Conservation (phyloP, 2,329 filamentous ascomycete species). For the Magnaporthiopsis rhizophila region DNA sequence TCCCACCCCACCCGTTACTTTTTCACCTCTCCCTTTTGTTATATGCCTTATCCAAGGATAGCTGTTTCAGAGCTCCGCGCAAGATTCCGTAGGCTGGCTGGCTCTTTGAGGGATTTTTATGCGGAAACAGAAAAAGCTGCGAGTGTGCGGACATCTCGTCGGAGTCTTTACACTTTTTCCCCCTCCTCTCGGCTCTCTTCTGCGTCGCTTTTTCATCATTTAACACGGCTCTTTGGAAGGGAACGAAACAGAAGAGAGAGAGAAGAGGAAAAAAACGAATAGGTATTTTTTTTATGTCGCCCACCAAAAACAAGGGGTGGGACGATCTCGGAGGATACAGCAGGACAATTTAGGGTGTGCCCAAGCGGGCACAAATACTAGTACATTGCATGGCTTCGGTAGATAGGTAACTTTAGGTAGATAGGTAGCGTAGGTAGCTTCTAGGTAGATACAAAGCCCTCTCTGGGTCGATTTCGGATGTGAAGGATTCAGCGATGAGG, state of each 20-base stretch:
- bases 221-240: neutral
- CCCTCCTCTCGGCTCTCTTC: neutral
- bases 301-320: too few relatives aligned
- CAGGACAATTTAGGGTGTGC: neutral
- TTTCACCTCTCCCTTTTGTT: neutral
- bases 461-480: neutral
- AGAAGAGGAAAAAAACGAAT: too few relatives aligned
- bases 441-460: neutral
- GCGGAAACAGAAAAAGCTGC: neutral
- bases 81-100: neutral
- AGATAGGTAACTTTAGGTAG: neutral
- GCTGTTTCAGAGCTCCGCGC: neutral
- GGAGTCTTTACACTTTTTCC: too few relatives aligned
- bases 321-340: too few relatives aligned
- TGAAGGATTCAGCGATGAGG: neutral
- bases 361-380: neutral
- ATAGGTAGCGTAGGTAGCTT: constrained; percentile 1
- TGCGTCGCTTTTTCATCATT: neutral
- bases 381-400: neutral
- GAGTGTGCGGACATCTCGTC: neutral
- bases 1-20: neutral
- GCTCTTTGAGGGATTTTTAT: neutral
- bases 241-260: neutral
- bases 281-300: too few relatives aligned
- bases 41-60: neutral